Percentiles rank a stretch among this genome's conserved stretches.
phyloP scores from a whole-genome alignment of 768 basidiomycete genomes.

The Suillus bovinus region DNA sequence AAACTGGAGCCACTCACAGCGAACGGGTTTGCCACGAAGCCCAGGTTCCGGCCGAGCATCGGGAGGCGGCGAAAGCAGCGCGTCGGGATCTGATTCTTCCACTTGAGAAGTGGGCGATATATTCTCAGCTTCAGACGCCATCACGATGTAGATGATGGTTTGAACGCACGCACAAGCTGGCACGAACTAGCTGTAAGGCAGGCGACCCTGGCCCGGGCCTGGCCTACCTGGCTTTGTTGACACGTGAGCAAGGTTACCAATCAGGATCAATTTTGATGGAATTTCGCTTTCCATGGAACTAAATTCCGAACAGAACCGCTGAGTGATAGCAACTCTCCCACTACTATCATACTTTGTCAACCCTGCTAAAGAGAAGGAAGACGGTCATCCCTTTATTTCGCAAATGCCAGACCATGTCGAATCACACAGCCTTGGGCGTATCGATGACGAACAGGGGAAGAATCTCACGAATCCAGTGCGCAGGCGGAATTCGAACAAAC shows the following conservation, averaged over 20 bases:
- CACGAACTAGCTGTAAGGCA: not conserved
- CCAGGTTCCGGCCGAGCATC: constrained; percentile 74
- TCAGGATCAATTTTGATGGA: not conserved
- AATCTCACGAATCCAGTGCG: not conserved
- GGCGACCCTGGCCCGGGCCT: no score
- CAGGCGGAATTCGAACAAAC: not conserved
- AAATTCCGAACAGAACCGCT: not conserved
- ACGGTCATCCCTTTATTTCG: not conserved
- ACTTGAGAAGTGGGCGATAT: constrained; percentile 40
- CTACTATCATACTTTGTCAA: no score
- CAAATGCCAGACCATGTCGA: not conserved
- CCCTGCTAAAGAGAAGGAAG: not conserved
- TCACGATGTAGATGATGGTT: not conserved
- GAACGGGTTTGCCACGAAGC: constrained; percentile 70
- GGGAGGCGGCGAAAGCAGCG: constrained; percentile 42
- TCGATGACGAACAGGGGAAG: not conserved
- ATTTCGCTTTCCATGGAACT: not conserved
- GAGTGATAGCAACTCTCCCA: no score
- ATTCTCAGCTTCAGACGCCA: constrained; percentile 11
- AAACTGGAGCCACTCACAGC: constrained; percentile 56
- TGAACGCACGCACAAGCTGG: not conserved
- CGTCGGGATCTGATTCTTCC: constrained; percentile 60
- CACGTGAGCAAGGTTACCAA: not conserved
- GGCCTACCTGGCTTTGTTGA: not conserved
- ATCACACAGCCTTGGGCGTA: not conserved